Conservation (phyloP, 345 rosid species). For the Eucalyptus victrix region DNA sequence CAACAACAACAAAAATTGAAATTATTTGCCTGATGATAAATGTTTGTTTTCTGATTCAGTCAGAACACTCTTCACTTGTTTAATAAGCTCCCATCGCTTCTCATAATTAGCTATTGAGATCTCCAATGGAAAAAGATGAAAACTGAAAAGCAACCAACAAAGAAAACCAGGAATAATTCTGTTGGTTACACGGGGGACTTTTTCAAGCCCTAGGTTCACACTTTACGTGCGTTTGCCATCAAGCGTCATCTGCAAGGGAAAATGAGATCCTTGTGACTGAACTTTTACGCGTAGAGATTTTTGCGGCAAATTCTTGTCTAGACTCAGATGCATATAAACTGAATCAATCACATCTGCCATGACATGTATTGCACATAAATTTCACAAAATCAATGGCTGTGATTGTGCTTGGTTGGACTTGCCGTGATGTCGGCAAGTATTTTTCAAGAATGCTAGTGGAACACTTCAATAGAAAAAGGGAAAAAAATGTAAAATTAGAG, state of each 20-base stretch:
- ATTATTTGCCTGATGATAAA: background rate
- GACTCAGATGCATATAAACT: background rate
- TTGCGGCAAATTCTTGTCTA: background rate
- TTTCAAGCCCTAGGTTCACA: background rate
- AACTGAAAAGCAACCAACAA: no score
- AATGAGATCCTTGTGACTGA: background rate
- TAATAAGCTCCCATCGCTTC: no score
- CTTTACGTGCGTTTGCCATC: background rate
- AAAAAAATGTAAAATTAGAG: background rate
- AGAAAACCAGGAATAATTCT: no score
- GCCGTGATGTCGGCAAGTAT: background rate
- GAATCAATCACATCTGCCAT: background rate
- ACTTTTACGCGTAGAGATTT: background rate
- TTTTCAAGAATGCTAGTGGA: background rate
- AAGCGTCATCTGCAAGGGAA: background rate
- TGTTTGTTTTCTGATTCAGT: background rate
- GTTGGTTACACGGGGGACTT: rapidly evolving
- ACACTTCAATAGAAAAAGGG: background rate
- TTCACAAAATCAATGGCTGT: background rate
- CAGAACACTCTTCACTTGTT: background rate
- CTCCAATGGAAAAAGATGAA: no score
- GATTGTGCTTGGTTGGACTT: background rate
- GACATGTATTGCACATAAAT: background rate
- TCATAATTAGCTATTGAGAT: no score
- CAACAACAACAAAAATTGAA: background rate